These are phyloP conservation scores for Cerrena zonata DNA, from an alignment of 1,284 basidiomycete genomes.

Conservation along the genomic window DNA sequence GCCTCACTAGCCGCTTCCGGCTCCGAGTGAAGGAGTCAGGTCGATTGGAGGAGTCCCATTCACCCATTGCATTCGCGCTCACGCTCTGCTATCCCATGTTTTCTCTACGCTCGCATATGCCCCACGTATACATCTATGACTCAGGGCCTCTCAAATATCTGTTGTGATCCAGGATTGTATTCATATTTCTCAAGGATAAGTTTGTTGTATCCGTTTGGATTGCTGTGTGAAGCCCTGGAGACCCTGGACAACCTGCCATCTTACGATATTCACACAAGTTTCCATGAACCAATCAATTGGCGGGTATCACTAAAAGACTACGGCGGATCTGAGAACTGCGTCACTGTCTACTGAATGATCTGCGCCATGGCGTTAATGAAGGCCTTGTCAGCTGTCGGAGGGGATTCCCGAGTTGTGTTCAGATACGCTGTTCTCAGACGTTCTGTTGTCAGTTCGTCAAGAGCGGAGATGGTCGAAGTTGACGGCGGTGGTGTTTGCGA, in stretches of 20 bases:
- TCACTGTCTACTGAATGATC: slow-evolving; percentile 16
- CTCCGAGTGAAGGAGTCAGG: slow-evolving; percentile 8
- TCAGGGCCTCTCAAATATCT: slow-evolving; percentile 1
- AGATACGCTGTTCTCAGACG: slow-evolving; percentile 53
- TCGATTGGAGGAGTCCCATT: slow-evolving; percentile 10
- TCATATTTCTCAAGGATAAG: neutral
- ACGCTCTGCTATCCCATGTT: slow-evolving; percentile 17
- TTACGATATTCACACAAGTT: too few species aligned
- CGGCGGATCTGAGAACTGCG: neutral
- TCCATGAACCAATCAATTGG: neutral
- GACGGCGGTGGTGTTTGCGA: slow-evolving; percentile 54
- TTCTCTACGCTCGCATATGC: slow-evolving; percentile 9
- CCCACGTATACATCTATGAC: slow-evolving; percentile 3
- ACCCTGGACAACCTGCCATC: too few species aligned
- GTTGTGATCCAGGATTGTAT: slow-evolving; percentile 1
- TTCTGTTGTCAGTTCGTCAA: slow-evolving; percentile 69
- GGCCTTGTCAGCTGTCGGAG: slow-evolving; percentile 20
- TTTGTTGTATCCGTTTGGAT: neutral
- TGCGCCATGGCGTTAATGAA: slow-evolving; percentile 22
- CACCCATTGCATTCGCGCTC: slow-evolving; percentile 11
- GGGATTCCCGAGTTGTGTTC: slow-evolving; percentile 26
- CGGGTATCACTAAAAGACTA: neutral
- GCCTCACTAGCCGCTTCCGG: slow-evolving; percentile 11
- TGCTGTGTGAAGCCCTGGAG: too few species aligned
- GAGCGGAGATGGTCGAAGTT: slow-evolving; percentile 43